Evolutionary conservation across 1,284 basidiomycete genomes (phyloP), one percentile per base, ranked within the genome.

Genomic region (Tylopilus sp.): DNA sequence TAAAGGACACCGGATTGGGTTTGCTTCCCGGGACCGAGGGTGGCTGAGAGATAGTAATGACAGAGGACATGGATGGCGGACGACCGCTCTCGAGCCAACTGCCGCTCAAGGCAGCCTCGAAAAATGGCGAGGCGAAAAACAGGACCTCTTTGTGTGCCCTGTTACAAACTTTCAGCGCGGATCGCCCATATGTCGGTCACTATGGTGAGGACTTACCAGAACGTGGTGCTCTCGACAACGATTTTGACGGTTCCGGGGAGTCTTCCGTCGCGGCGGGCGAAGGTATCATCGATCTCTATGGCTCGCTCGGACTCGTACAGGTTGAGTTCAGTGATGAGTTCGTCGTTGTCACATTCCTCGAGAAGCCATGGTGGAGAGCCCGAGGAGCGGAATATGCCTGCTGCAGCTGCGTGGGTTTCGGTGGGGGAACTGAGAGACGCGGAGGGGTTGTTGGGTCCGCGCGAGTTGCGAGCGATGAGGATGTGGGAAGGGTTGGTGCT

Each of bases 91-190:
- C 86, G 7, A 82, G 81, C 86, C 86, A 90, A 58, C 85, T 77
- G 4, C 89, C 89, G 54, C 83, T 86, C 41, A 92, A 71, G 18
- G 88, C 86, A 12, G 87, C 87, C 65, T 90, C 84, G 63, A 92
- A 92, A 73, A 92, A 92, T 0, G 89, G 86, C 5, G 86, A 89
- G 1, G 88, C 85, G 61, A 90, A 92, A 63, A 85, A 85, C 5
- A 92, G 73, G 35, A 92, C 79, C 60, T 92, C 89, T 61, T 88
- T 89, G 67, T 92, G 89, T 0, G 86, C 83, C 87, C 87, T 90
- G 58, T 53, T 30, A 52, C 26, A 16, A 34, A 28, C 3, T 11
- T 31, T 54, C 33, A 54, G 44, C 43, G 42, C 47, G 31, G 25
- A 37, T 23, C 18, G 8, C 15, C 26, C 50, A 41, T 28, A 48